Conservation (phyloP, 139 green algal species). For the Picochlorum sp. region DNA sequence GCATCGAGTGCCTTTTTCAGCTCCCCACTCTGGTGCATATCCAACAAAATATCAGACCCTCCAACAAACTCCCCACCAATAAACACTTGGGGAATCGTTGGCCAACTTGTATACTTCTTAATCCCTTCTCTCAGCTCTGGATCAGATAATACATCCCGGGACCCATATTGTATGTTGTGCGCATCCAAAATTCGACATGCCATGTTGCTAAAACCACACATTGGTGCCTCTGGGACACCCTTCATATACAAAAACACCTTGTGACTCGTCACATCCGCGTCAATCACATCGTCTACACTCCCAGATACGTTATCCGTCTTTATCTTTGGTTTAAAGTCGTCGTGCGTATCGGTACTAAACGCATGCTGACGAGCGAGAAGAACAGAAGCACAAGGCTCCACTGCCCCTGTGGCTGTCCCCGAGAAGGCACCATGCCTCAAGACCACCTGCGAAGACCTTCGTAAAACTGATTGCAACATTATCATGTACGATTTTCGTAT, state of each 20-base stretch:
- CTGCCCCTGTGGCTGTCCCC: too few relatives aligned
- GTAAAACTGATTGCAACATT: too few relatives aligned
- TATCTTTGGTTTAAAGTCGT: constrained; percentile 83
- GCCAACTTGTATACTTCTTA: constrained; percentile 90
- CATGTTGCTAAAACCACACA: constrained; percentile 91
- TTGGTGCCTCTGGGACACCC: constrained; percentile 61
- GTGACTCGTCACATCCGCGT: constrained; percentile 62
- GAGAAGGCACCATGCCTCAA: too few relatives aligned
- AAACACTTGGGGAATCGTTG: constrained; percentile 95
- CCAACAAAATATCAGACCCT: constrained; percentile 85
- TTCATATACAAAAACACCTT: constrained; percentile 81
- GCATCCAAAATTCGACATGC: constrained; percentile 75
- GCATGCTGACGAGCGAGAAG: not conserved
- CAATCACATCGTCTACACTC: constrained; percentile 41
- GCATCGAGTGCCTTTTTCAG: constrained; percentile 60
- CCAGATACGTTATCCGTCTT: constrained; percentile 27
- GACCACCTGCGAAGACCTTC: too few relatives aligned
- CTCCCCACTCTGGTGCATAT: constrained; percentile 88
- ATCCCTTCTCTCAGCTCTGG: constrained; percentile 76
- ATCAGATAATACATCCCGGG: constrained; percentile 83
- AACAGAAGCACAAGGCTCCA: not conserved
- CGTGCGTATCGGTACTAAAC: constrained; percentile 55
- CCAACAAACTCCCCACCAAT: constrained; percentile 93
- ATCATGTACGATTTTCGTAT: too few relatives aligned
- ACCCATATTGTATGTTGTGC: constrained; percentile 81